Evolutionary conservation across 805 yeast species (phyloP), one percentile per base, ranked within the genome.

Genomic region (Teunomyces cretensis): DNA sequence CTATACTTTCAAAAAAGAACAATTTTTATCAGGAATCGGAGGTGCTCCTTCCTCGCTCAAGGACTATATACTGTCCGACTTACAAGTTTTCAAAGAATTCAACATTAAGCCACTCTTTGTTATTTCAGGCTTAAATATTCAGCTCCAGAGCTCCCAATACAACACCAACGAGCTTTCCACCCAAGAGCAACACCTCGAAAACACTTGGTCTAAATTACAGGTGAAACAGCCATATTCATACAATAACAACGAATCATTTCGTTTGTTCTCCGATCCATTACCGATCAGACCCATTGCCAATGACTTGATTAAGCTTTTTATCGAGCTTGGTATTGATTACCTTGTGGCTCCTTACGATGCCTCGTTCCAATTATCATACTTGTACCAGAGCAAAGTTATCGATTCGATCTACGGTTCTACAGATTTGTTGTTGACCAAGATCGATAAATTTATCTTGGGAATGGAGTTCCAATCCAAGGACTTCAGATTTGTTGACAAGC

Each of bases 371-470:
- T 72, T 94, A 55, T 80, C 86, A 6, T 89, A 88, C 56, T 67
- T 92, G 55, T 74, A 76, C 49, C 76, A 76, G 37, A 71, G 70
- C 40, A 73, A 70, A 0, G 66, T 72, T 38, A 78, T 92, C 41
- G 90, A 91, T 61, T 82, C 86, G 4, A 80, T 91, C 30, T 87
- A 82, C 64, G 96, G 96, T 0, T 84, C 96, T 6, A 84, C 90
- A 1, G 98, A 94, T 55, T 74, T 83, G 31, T 67, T 91, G 36
- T 68, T 92, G 60, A 76, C 78, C 17, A 63, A 69, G 13, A 75
- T 86, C 22, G 94, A 88, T 46, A 84, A 80, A 52, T 81, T 90
- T 47, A 84, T 92, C 45, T 64, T 83, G 41, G 79, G 85, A 14
- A 76, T 90, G 74, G 95, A 87, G 48, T 76, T 82, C 49, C 80